Evolutionary conservation across 495 filamentous ascomycete species (phyloP).

Genomic region (Neurospora intermedia): DNA sequence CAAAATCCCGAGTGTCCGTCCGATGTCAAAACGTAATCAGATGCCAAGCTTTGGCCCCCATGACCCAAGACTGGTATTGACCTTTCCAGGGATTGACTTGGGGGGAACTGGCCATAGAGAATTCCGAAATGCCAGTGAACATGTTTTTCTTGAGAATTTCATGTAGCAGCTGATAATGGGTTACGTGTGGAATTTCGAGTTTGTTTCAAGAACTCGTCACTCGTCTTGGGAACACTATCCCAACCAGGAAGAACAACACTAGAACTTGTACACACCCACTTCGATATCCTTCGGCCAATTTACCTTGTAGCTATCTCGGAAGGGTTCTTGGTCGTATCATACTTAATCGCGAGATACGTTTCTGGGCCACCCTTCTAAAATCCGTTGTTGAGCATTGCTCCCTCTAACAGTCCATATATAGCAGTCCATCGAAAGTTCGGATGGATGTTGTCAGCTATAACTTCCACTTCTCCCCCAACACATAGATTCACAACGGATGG

Average conservation of each 20-base stretch:
- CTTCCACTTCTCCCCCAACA: background rate
- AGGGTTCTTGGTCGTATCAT: background rate
- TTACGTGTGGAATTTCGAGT: background rate
- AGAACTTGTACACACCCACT: background rate
- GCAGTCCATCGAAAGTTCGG: background rate
- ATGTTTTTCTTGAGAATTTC: no score
- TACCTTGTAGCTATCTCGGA: background rate
- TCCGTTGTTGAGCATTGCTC: background rate
- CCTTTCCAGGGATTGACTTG: background rate
- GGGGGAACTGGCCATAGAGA: background rate
- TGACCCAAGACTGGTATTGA: background rate
- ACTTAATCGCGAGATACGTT: background rate
- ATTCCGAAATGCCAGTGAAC: background rate
- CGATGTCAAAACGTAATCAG: background rate
- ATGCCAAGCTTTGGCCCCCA: background rate
- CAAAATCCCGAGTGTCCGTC: background rate
- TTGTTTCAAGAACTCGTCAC: background rate
- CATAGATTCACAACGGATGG: background rate
- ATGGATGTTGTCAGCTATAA: background rate
- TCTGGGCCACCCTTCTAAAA: background rate
- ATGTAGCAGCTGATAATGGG: background rate
- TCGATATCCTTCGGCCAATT: background rate
- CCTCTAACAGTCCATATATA: background rate
- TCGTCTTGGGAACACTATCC: background rate
- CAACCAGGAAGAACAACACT: background rate